These are phyloP conservation scores for Podaxis sp. DNA, from an alignment of 768 basidiomycete genomes.

Conservation along the genomic window DNA sequence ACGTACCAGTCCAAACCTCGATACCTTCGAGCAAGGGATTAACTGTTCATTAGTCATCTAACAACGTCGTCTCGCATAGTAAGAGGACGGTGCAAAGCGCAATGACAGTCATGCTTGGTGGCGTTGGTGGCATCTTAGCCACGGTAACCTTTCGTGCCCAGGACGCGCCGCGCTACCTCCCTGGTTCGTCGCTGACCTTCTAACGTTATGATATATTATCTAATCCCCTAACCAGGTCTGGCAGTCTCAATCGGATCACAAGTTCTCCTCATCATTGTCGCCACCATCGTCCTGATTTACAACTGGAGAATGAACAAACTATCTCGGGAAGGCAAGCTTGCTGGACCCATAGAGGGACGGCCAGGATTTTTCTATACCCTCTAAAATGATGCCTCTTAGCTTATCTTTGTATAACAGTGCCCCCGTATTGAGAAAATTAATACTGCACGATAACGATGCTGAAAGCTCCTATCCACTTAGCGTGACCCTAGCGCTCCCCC, in stretches of 20 bases:
- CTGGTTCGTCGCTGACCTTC: constrained; percentile 28
- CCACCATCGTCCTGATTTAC: constrained; percentile 33
- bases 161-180: constrained; percentile 44
- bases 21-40: background rate
- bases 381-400: constrained; percentile 16
- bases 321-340: constrained; percentile 31
- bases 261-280: constrained; percentile 33
- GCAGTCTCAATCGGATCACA: constrained; percentile 42
- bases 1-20: constrained; percentile 26
- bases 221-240: constrained; percentile 28
- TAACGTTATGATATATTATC: background rate
- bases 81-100: constrained; percentile 41
- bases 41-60: constrained; percentile 30
- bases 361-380: constrained; percentile 40
- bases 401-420: background rate
- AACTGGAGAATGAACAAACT: constrained; percentile 38
- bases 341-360: constrained; percentile 34
- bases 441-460: too few relatives aligned
- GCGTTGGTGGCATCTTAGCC: constrained; percentile 44
- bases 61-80: constrained; percentile 50
- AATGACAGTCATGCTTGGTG: constrained; percentile 40
- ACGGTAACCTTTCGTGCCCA: constrained; percentile 40
- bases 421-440: background rate
- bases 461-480: too few relatives aligned
- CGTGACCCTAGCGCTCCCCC: too few relatives aligned